Percentiles rank a stretch among this genome's conserved stretches.
Evolutionary conservation across 2,329 filamentous ascomycete species (phyloP).

Genomic region (Aspergillus neotritici): DNA sequence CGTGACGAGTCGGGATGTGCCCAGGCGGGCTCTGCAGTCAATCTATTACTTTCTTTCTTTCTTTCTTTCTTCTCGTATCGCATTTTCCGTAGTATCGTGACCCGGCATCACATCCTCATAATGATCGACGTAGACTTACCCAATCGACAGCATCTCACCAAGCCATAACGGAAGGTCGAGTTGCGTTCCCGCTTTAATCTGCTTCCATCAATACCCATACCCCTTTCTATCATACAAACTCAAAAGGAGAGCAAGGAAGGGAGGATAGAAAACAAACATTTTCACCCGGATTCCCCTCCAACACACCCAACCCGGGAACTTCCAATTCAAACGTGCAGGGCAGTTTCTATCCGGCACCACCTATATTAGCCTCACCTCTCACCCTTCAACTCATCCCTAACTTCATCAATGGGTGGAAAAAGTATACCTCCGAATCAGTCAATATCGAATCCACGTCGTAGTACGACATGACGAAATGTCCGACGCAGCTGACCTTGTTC

Average conservation of each 20-base stretch:
- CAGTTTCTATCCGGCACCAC: constrained; percentile 61
- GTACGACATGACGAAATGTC: constrained; percentile 34
- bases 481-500: too few species aligned
- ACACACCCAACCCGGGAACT: constrained; percentile 77
- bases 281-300: constrained; percentile 72
- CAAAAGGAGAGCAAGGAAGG: neutral
- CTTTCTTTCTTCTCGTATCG: too few species aligned
- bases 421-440: constrained; percentile 40
- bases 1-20: constrained; percentile 59
- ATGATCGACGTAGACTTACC: too few species aligned
- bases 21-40: constrained; percentile 36
- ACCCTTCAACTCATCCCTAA: neutral
- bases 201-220: neutral
- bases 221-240: neutral
- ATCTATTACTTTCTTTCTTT: neutral
- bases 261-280: constrained; percentile 39
- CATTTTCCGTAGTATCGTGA: neutral
- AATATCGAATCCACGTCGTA: constrained; percentile 46
- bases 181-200: constrained; percentile 74
- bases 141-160: constrained; percentile 70
- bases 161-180: constrained; percentile 89
- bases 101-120: too few species aligned
- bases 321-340: constrained; percentile 92
- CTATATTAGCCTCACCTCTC: constrained; percentile 13
- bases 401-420: neutral